Evolutionary conservation across 106 monocot genomes (phyloP).

Genomic region (Dioscorea alata): DNA sequence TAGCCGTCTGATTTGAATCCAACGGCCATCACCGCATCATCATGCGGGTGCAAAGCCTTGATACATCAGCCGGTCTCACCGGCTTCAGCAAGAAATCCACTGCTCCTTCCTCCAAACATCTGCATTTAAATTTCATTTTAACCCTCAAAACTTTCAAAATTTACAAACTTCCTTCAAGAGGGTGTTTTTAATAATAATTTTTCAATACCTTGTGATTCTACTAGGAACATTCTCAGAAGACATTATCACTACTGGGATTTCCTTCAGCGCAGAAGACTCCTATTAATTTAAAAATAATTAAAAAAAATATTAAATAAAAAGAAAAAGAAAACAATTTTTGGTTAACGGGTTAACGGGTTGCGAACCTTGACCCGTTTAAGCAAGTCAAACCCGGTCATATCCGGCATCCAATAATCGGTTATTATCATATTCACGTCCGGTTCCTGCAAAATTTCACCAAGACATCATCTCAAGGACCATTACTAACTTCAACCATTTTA

Average conservation of each 20-base stretch:
- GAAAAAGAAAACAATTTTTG: neutral
- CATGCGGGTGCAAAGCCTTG: conserved; percentile 44
- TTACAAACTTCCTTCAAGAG: too few relatives aligned
- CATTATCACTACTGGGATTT: conserved; percentile 81
- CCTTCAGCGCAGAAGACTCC: conserved; percentile 53
- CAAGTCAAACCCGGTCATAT: conserved; percentile 92
- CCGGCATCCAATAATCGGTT: conserved; percentile 94
- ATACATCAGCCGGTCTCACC: conserved; percentile 50
- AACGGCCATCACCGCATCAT: conserved; percentile 14
- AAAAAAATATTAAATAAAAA: too few relatives aligned
- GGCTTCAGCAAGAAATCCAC: conserved; percentile 86
- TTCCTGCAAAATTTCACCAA: conserved; percentile 19
- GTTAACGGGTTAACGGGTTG: too few relatives aligned
- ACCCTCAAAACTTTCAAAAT: too few relatives aligned
- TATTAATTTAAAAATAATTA: conserved; percentile 4
- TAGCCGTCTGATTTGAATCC: neutral
- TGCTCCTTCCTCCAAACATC: conserved; percentile 68
- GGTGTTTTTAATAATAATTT: too few relatives aligned
- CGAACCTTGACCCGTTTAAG: conserved; percentile 69
- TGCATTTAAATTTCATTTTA: neutral
- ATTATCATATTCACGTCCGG: conserved; percentile 72
- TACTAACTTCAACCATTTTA: neutral
- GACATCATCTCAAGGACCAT: neutral
- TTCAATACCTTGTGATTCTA: conserved; percentile 37
- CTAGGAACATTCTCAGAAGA: conserved; percentile 76